Conservation (phyloP, 2,329 filamentous ascomycete genomes). For the Botrytis elliptica region DNA sequence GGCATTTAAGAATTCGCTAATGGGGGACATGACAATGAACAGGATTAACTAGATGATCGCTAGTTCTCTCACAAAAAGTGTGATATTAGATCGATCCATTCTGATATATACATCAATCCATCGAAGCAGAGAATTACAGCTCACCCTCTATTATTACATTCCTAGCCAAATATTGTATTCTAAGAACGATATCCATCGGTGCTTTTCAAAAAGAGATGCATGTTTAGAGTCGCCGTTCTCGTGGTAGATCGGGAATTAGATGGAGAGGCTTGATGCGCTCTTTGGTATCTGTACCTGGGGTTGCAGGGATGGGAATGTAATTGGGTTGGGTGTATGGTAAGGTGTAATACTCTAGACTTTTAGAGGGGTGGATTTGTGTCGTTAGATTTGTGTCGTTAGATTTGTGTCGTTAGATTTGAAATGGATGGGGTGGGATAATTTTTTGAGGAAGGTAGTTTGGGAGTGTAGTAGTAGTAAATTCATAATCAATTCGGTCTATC, state of each 20-base stretch:
- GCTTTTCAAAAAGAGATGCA: not conserved
- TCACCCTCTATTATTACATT: not conserved
- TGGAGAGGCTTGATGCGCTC: not conserved
- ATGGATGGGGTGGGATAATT: not conserved
- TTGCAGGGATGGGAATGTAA: not conserved
- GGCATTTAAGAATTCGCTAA: not conserved
- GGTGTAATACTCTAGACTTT: accelerated
- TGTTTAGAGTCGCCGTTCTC: not conserved
- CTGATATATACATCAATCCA: not conserved
- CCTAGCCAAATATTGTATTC: not conserved
- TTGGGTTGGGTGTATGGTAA: accelerated
- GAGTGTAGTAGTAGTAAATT: no score
- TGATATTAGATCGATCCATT: not conserved
- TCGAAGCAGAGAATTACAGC: not conserved
- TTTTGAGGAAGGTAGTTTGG: not conserved
- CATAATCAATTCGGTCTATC: no score
- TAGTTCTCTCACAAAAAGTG: not conserved
- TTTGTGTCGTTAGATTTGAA: not conserved
- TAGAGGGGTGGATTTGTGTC: not conserved
- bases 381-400: not conserved
- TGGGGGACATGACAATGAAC: not conserved
- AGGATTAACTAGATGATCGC: not conserved
- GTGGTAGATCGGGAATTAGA: not conserved
- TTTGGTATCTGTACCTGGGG: not conserved
- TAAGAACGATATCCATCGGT: not conserved